phyloP scores from a whole-genome alignment of 2,329 filamentous ascomycete genomes.

The Ceratocystis cacaofunesta region DNA sequence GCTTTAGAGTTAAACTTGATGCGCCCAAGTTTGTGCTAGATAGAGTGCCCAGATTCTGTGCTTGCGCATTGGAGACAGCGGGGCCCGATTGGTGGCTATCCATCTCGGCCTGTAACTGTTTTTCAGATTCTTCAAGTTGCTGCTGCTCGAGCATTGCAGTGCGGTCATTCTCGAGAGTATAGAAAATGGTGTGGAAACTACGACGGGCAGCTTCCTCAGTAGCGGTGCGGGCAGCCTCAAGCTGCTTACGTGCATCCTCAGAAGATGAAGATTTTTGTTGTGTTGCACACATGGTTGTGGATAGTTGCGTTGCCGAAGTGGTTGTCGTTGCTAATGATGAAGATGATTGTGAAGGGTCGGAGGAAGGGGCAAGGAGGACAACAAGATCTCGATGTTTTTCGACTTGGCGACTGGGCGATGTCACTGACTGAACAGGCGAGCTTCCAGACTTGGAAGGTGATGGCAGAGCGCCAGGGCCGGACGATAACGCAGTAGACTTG shows the following conservation, averaged over 20 bases:
- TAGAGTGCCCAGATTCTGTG: conserved; percentile 47
- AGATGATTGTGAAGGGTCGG: conserved; percentile 1
- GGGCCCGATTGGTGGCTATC: conserved; percentile 46
- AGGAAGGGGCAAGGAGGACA: conserved; percentile 9
- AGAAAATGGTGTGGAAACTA: conserved; percentile 86
- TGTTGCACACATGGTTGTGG: conserved; percentile 27
- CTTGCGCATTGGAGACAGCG: conserved; percentile 37
- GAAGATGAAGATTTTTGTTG: conserved; percentile 50
- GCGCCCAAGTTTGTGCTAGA: conserved; percentile 90
- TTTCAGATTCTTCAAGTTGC: conserved; percentile 88
- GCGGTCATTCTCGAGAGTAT: conserved; percentile 86
- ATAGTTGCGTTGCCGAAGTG: neutral
- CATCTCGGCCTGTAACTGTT: conserved; percentile 91
- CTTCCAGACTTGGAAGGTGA: conserved; percentile 58
- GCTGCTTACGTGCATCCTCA: conserved; percentile 80
- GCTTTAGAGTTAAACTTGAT: conserved; percentile 89
- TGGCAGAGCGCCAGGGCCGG: conserved; percentile 42
- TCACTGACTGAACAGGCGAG: conserved; percentile 47
- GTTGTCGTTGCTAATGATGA: neutral
- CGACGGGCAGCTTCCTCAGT: conserved; percentile 79
- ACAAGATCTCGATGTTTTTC: conserved; percentile 16
- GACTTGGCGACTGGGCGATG: conserved; percentile 32
- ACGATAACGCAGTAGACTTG: conserved; percentile 29
- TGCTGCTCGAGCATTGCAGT: conserved; percentile 97
- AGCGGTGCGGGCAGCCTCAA: conserved; percentile 82